These are phyloP conservation scores for Quercus lobata DNA, from an alignment of 331 rosid genomes.

Conservation along the genomic window DNA sequence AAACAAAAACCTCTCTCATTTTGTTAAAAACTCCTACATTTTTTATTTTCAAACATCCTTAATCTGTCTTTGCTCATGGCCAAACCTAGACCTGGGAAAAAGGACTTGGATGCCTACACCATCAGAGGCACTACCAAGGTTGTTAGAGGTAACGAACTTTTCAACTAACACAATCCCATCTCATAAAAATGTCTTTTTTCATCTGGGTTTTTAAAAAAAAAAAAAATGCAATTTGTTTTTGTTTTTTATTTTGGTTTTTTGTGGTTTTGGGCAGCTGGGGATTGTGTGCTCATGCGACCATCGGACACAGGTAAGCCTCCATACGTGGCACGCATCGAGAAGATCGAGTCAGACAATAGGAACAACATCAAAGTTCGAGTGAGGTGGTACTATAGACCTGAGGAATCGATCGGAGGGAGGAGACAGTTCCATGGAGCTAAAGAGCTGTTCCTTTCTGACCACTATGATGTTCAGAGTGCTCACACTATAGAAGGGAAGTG, in stretches of 20 bases:
- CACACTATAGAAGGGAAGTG: constrained; percentile 93
- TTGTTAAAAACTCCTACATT: not conserved
- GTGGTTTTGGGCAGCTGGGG: constrained; percentile 53
- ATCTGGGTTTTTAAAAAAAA: no score
- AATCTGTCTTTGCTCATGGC: constrained; percentile 42
- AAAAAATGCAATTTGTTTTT: not conserved
- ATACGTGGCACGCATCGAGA: constrained; percentile 85
- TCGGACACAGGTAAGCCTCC: constrained; percentile 78
- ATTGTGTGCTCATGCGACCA: constrained; percentile 86
- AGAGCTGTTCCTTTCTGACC: constrained; percentile 85
- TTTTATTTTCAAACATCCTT: not conserved
- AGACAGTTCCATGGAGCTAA: constrained; percentile 92
- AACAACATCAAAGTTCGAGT: constrained; percentile 69
- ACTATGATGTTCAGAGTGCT: constrained; percentile 82
- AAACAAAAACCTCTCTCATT: not conserved
- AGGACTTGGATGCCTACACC: constrained; percentile 68
- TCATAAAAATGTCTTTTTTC: no score
- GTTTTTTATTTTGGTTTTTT: not conserved
- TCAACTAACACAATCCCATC: not conserved
- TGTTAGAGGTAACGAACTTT: constrained; percentile 54
- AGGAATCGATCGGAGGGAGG: constrained; percentile 93
- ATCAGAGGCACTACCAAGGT: constrained; percentile 87
- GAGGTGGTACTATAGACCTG: constrained; percentile 93
- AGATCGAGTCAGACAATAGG: constrained; percentile 64
- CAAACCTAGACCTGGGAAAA: constrained; percentile 72